Base-by-base conservation (phyloP, 352 stramenopile species). In the Peronosclerospora sorghi region DNA sequence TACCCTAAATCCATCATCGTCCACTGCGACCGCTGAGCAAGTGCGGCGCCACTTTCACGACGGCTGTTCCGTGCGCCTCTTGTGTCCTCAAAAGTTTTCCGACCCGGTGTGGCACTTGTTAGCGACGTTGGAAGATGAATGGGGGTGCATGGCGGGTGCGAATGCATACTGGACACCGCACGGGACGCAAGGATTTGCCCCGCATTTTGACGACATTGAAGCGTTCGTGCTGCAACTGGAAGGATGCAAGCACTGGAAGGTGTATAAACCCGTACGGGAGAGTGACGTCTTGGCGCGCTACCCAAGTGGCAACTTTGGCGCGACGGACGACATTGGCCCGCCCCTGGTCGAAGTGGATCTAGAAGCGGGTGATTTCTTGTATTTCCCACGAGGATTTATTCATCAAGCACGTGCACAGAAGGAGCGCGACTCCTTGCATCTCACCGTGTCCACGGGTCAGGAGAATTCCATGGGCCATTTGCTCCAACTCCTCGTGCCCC, bases 201-300 rank as follows among this genome's bases (percentile, higher is more conserved):
- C 94, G 4, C 94, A 98, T 63, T 98, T 97, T 44, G 94, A 98
- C 46, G 91, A 98, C 51, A 96, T 98, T 51, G 92, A 98, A 56
- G 92, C 90, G 0, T 98, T 98, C 56, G 69, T 97, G 49, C 50
- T 98, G 19, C 93, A 98, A 55, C 53, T 67, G 2, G 86, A 97
- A 69, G 94, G 92, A 27, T 81, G 54, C 14, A 98, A 97, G 57
- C 66, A 88, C 51, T 98, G 93, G 91, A 95, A 92, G 43, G 70
- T 96, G 28, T 96, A 96, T 47, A 39, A 68, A 29, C 76, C 75
- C 8, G 41, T 83, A 34, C 62, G 67, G 17, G 69, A 80, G 0
- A 56, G 51, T 8, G 51, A 65, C 14, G 81, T 73, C 39, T 56
- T 93, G 32, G 74, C 83, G 0, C 58, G 78, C 1, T 67, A 67